phyloP scores from a whole-genome alignment of 2,329 filamentous ascomycete genomes.

The Cladophialophora chaetospira region DNA sequence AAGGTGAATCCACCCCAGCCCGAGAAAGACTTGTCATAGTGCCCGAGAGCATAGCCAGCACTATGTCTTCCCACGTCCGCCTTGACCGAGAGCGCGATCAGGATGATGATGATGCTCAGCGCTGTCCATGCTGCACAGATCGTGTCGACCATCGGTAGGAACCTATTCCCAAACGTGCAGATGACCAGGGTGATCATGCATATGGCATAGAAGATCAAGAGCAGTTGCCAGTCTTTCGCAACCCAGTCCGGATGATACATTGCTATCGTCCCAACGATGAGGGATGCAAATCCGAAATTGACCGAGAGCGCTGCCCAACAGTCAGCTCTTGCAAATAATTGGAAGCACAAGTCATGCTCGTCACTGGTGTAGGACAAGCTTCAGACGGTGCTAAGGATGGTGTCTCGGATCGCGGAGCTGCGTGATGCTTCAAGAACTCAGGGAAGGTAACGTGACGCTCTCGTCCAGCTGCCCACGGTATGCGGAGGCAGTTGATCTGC shows the following conservation, averaged over 20 bases:
- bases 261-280: constrained; percentile 55
- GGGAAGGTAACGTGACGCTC: too few relatives aligned
- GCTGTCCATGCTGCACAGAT: constrained; percentile 59
- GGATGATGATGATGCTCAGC: constrained; percentile 58
- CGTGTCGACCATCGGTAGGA: constrained; percentile 65
- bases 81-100: constrained; percentile 58
- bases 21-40: constrained; percentile 58
- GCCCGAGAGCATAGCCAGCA: constrained; percentile 54
- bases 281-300: constrained; percentile 58
- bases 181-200: constrained; percentile 66
- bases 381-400: background rate
- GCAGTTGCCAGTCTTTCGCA: constrained; percentile 64
- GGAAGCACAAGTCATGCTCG: background rate
- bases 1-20: constrained; percentile 64
- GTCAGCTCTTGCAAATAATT: background rate
- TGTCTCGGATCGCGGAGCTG: too few relatives aligned
- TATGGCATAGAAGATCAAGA: constrained; percentile 70
- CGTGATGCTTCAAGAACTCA: too few relatives aligned
- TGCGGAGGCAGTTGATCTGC: background rate
- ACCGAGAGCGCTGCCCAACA: constrained; percentile 53
- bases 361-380: too few relatives aligned
- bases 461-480: too few relatives aligned
- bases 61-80: constrained; percentile 58
- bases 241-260: constrained; percentile 59
- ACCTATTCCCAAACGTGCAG: constrained; percentile 67